phyloP scores from a whole-genome alignment of 139 green algal species.

The Astrephomene gubernaculifera region DNA sequence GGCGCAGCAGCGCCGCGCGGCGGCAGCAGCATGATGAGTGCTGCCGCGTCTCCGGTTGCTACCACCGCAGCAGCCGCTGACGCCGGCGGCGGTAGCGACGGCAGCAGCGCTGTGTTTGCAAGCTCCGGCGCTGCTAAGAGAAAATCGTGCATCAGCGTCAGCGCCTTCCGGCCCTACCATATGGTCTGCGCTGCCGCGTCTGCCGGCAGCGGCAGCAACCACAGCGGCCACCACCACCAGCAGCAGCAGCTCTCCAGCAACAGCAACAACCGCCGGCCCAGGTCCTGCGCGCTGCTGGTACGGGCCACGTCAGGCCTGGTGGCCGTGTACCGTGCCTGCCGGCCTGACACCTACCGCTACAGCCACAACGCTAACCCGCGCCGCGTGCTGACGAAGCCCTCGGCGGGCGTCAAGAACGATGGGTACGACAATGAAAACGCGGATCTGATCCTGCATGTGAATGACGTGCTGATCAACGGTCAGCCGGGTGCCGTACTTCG shows the following conservation, averaged over 20 bases:
- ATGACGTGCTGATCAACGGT: conserved; percentile 72
- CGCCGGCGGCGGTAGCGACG: neutral
- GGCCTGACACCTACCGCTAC: conserved; percentile 56
- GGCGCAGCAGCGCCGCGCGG: neutral
- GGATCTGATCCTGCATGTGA: conserved; percentile 89
- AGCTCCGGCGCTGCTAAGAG: neutral
- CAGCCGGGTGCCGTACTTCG: conserved; percentile 41
- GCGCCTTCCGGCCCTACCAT: conserved; percentile 28
- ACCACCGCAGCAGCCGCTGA: neutral
- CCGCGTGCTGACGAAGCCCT: conserved; percentile 82
- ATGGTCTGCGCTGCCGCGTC: neutral
- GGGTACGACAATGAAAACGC: conserved; percentile 89
- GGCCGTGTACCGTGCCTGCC: conserved; percentile 1
- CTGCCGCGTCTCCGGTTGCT: neutral
- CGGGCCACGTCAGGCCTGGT: conserved; percentile 18
- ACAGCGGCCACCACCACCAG: too few relatives aligned
- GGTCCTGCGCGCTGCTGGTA: conserved; percentile 24
- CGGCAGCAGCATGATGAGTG: neutral
- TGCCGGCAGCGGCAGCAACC: neutral
- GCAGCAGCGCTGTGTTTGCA: neutral
- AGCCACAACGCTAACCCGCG: conserved; percentile 49
- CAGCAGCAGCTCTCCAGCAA: too few relatives aligned
- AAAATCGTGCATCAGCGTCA: neutral
- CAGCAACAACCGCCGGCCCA: neutral
- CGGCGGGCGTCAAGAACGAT: conserved; percentile 69